A percentile compares a stretch with the other conserved stretches of the same genome.
Conservation (phyloP, 2,329 filamentous ascomycete species). For the Fusarium burgessii region DNA sequence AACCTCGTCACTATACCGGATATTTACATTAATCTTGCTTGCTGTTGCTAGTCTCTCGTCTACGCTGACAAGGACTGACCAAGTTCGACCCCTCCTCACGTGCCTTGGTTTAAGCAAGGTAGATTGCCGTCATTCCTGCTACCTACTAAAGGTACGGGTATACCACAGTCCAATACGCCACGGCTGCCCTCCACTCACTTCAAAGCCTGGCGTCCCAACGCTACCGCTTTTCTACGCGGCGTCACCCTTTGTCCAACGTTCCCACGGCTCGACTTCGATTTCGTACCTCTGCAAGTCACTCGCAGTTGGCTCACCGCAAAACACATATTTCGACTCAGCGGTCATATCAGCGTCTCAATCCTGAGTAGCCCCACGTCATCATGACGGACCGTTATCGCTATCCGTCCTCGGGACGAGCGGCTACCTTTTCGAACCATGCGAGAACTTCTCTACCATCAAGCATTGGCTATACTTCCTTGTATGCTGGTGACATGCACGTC, state of each 20-base stretch:
- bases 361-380: constrained; percentile 40
- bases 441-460: constrained; percentile 66
- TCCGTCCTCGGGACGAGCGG: constrained; percentile 57
- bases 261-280: constrained; percentile 17
- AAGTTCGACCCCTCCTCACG: constrained; percentile 47
- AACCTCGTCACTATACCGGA: constrained; percentile 4
- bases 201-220: constrained; percentile 21
- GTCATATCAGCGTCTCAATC: constrained; percentile 10
- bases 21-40: constrained; percentile 19
- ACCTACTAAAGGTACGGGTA: background rate
- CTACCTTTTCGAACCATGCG: constrained; percentile 61
- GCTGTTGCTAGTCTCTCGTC: constrained; percentile 14
- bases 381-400: constrained; percentile 64
- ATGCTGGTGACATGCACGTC: constrained; percentile 66
- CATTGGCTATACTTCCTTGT: constrained; percentile 62
- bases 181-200: constrained; percentile 27
- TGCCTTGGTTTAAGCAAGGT: constrained; percentile 33
- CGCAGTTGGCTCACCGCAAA: constrained; percentile 13
- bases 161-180: constrained; percentile 24
- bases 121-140: constrained; percentile 41
- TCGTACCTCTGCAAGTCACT: constrained; percentile 7
- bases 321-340: constrained; percentile 16
- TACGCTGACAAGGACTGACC: constrained; percentile 38
- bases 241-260: constrained; percentile 36
- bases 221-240: constrained; percentile 30